These are phyloP conservation scores for Thielaviopsis euricoi DNA, from an alignment of 2,329 filamentous ascomycete genomes.

Conservation along the genomic window DNA sequence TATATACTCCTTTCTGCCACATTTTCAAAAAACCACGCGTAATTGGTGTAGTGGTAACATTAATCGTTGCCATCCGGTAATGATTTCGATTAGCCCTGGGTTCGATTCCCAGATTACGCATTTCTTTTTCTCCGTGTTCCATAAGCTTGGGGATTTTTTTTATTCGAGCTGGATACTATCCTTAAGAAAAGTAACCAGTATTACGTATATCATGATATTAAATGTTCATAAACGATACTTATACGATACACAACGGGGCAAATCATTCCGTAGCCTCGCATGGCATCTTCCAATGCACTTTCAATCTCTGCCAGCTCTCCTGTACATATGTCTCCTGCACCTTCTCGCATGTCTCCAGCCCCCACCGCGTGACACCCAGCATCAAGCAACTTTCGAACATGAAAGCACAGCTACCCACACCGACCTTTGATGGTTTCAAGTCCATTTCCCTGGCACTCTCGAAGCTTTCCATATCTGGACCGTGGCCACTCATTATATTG, in stretches of 20 bases:
- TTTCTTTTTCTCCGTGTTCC: background rate
- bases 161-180: too few relatives aligned
- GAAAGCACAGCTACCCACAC: constrained; percentile 45
- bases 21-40: too few relatives aligned
- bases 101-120: background rate
- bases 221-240: too few relatives aligned
- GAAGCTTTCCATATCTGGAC: constrained; percentile 40
- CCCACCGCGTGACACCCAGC: constrained; percentile 59
- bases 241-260: background rate
- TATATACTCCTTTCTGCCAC: too few relatives aligned
- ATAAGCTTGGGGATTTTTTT: too few relatives aligned
- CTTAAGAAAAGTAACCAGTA: background rate
- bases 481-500: constrained; percentile 55
- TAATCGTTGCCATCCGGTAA: background rate
- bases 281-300: constrained; percentile 41
- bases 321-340: constrained; percentile 54
- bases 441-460: constrained; percentile 39
- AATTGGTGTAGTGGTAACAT: background rate
- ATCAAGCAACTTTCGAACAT: constrained; percentile 56
- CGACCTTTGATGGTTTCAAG: constrained; percentile 39
- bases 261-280: background rate
- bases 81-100: background rate
- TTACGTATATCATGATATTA: too few relatives aligned
- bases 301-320: constrained; percentile 62
- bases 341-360: constrained; percentile 39